A percentile compares a stretch with the other conserved stretches of the same genome.
Evolutionary conservation across 139 green algal species (phyloP).

Genomic region (Chlamydomonas schloesseri): DNA sequence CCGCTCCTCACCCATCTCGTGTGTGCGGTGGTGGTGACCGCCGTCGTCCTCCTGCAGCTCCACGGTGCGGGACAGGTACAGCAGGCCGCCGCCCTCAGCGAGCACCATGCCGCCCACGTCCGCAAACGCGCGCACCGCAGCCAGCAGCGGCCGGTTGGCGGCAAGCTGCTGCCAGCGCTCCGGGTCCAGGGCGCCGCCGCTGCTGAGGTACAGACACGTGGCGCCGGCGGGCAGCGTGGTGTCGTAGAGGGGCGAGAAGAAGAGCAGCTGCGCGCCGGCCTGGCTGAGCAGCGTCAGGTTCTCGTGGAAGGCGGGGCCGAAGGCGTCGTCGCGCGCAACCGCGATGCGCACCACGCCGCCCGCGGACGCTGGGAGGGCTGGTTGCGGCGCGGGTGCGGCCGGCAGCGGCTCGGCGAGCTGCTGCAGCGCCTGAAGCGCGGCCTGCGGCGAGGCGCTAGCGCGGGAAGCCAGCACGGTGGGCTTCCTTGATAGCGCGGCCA

Average conservation of each 20-base stretch:
- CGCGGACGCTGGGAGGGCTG: neutral
- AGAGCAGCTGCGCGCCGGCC: slow-evolving; percentile 86
- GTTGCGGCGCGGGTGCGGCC: neutral
- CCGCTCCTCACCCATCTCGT: slow-evolving; percentile 59
- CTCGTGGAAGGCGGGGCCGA: slow-evolving; percentile 36
- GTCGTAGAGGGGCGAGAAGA: slow-evolving; percentile 92
- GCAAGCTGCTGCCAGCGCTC: slow-evolving; percentile 68
- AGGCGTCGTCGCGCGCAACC: slow-evolving; percentile 32
- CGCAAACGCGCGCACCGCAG: slow-evolving; percentile 84
- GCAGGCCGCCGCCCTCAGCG: slow-evolving; percentile 90
- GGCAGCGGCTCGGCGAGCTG: slow-evolving; percentile 20
- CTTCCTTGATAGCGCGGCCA: neutral
- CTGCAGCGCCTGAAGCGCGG: neutral
- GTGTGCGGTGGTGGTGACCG: neutral
- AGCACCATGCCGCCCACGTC: slow-evolving; percentile 89
- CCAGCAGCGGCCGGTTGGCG: slow-evolving; percentile 73
- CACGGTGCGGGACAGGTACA: slow-evolving; percentile 82
- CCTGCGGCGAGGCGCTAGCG: neutral
- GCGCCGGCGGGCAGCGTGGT: slow-evolving; percentile 77
- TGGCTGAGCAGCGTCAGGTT: slow-evolving; percentile 74
- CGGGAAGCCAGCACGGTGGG: neutral
- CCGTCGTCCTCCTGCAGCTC: slow-evolving; percentile 36
- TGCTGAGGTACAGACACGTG: slow-evolving; percentile 87
- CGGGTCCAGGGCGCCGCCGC: slow-evolving; percentile 61
- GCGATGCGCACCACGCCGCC: slow-evolving; percentile 22